These are phyloP conservation scores for Colletotrichum ledebouriae DNA, from an alignment of 2,329 filamentous ascomycete species.

Conservation along the genomic window DNA sequence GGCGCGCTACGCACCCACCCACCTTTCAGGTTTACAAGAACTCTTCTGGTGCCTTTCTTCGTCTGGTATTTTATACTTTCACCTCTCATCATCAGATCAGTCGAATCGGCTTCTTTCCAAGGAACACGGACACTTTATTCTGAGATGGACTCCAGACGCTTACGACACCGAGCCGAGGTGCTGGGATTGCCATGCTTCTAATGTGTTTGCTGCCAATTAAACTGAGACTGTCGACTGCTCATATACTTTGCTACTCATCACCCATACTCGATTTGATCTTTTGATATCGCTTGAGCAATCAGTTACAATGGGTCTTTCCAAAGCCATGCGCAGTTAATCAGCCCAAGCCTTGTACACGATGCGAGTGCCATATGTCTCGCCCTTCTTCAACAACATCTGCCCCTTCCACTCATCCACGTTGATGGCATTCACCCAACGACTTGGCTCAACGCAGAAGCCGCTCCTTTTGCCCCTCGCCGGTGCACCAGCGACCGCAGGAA, in stretches of 20 bases:
- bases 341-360: conserved; percentile 91
- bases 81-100: conserved; percentile 10
- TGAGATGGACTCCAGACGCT: neutral
- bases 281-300: neutral
- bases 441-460: conserved; percentile 93
- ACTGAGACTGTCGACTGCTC: neutral
- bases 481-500: conserved; percentile 74
- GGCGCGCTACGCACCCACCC: conserved; percentile 18
- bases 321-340: conserved; percentile 57
- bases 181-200: too few relatives aligned
- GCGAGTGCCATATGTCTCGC: conserved; percentile 83
- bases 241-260: too few relatives aligned
- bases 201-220: neutral
- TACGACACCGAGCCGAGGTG: neutral
- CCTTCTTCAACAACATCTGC: conserved; percentile 86
- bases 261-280: neutral
- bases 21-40: too few relatives aligned
- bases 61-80: conserved; percentile 18
- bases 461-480: conserved; percentile 76
- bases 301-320: neutral
- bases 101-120: conserved; percentile 31
- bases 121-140: neutral
- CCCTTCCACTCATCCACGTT: conserved; percentile 85
- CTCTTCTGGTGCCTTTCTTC: conserved; percentile 1
- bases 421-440: conserved; percentile 88